Evolutionary conservation across 495 filamentous ascomycete species (phyloP), one percentile per base, ranked within the genome.

Genomic region (Rhizodiscina lignyota): DNA sequence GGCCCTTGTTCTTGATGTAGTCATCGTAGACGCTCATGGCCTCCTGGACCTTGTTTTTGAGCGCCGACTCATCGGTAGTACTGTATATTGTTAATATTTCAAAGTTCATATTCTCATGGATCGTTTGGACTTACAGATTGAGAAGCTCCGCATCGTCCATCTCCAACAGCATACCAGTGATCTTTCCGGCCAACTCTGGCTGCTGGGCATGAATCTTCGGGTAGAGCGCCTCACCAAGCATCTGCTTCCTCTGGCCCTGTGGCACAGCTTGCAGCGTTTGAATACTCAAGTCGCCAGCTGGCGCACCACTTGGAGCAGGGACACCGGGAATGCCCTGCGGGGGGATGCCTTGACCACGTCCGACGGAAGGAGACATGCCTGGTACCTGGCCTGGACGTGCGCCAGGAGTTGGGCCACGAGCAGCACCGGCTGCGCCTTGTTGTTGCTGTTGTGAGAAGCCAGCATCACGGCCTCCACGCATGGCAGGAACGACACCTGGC

Each of bases 141-240:
- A 99, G 61, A 42, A 99, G 62, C 66, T 99, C 89, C 31, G 63
- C 44, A 54, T 94, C 94, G 43, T 94, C 89, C 89, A 99, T 99
- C 70, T 99, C 89, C 47, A 99, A 54, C 49, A 99, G 74, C 89
- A 99, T 99, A 59, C 89, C 89, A 40, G 89, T 99, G 52, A 99
- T 94, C 77, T 99, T 99, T 47, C 89, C 89, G 43, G 89, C 89
- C 41, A 99, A 66, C 43, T 91, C 83, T 29, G 85, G 84, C 67
- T 96, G 84, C 59, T 89, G 72, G 35, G 68, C 70, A 56, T 83
- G 74, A 51, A 99, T 94, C 77, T 94, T 96, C 44, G 89, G 89
- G 68, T 94, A 99, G 35, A 99, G 73, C 36, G 80, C 78, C 64
- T 99, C 89, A 48, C 89, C 89, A 36, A 99, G 72, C 61, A 94